Percentiles rank a stretch among this genome's conserved stretches.
These are phyloP conservation scores for Nissolia schottii DNA, from an alignment of 306 rosid genomes.

Conservation along the genomic window DNA sequence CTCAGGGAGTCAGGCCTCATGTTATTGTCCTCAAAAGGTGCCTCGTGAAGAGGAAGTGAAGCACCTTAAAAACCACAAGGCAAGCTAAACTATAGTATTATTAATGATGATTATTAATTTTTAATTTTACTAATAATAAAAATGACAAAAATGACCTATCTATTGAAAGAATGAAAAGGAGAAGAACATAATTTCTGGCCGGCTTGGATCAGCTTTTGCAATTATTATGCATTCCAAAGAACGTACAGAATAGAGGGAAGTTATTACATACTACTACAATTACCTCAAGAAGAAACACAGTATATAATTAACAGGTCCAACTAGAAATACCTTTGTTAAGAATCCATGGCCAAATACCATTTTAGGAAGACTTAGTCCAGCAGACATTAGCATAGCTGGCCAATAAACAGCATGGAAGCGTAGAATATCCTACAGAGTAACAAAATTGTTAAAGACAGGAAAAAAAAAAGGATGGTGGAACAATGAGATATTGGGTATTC, in stretches of 20 bases:
- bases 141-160: neutral
- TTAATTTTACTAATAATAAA: neutral
- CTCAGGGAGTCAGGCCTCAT: neutral
- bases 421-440: conserved; percentile 70
- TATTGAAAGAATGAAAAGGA: neutral
- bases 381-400: conserved; percentile 99
- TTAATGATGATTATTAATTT: neutral
- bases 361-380: conserved; percentile 85
- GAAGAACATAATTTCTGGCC: neutral
- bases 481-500: conserved; percentile 5
- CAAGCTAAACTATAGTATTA: neutral
- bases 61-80: neutral
- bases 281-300: conserved; percentile 17
- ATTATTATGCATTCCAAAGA: neutral
- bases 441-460: conserved; percentile 16
- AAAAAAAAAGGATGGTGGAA: neutral
- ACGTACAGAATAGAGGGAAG: neutral
- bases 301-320: conserved; percentile 7
- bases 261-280: neutral
- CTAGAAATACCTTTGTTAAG: conserved; percentile 72
- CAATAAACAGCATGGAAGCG: conserved; percentile 98
- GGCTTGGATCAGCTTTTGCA: conserved; percentile 3
- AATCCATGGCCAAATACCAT: conserved; percentile 97
- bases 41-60: neutral
- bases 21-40: neutral